These are phyloP conservation scores for Ophiocordyceps camponoti-leonardi DNA, from an alignment of 2,329 filamentous ascomycete genomes.

Conservation along the genomic window DNA sequence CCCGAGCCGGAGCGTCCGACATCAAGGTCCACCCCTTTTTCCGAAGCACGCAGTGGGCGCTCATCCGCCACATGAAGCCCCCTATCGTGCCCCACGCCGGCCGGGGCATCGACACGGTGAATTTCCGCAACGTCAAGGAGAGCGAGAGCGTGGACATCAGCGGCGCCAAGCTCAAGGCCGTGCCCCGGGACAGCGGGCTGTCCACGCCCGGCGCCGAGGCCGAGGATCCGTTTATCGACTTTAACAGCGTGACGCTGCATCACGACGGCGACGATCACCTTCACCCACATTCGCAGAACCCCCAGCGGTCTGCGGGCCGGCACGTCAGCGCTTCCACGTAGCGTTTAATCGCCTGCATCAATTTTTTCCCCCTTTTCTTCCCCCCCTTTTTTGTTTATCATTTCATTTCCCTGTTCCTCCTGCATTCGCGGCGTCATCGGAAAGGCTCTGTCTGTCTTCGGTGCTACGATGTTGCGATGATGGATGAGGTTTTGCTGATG, in stretches of 20 bases:
- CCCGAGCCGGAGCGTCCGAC: conserved; percentile 86
- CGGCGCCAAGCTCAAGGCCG: conserved; percentile 50
- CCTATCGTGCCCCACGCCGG: conserved; percentile 90
- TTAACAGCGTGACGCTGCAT: conserved; percentile 94
- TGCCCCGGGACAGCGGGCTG: conserved; percentile 72
- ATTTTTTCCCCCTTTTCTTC: neutral
- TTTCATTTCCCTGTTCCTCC: neutral
- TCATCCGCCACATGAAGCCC: conserved; percentile 94
- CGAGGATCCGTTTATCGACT: conserved; percentile 90
- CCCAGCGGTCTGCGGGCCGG: conserved; percentile 7
- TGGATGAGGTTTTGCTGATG: no score
- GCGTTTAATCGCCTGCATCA: neutral
- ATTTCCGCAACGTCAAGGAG: conserved; percentile 97
- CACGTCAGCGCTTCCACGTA: conserved; percentile 6
- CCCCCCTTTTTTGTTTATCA: neutral
- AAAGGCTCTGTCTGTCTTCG: no score
- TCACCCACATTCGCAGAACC: conserved; percentile 7
- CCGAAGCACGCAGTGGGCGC: conserved; percentile 85
- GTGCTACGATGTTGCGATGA: no score
- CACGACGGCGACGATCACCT: conserved; percentile 74
- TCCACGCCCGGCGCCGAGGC: conserved; percentile 71
- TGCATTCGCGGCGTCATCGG: neutral
- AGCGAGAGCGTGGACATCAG: conserved; percentile 84
- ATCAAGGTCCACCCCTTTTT: conserved; percentile 96
- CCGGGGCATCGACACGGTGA: conserved; percentile 80